Conservation (phyloP, 2,329 filamentous ascomycete species). For the Fusarium sp. region DNA sequence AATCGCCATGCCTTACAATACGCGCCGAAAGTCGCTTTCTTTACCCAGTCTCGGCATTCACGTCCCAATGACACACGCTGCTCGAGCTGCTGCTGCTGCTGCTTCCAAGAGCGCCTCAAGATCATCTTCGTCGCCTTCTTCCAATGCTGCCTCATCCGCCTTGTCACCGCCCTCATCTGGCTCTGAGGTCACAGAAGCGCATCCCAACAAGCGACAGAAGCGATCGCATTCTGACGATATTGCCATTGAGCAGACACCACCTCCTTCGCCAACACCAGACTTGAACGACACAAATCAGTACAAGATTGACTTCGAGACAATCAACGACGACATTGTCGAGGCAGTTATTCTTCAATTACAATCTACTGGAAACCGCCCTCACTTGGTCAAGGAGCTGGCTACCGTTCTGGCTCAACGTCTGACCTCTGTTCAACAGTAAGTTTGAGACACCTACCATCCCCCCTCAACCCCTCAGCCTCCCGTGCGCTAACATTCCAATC, state of each 20-base stretch:
- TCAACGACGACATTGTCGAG: slow-evolving; percentile 96
- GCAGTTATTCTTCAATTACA: slow-evolving; percentile 89
- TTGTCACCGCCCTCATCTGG: slow-evolving; percentile 48
- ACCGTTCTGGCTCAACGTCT: slow-evolving; percentile 80
- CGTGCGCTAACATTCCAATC: slow-evolving; percentile 45
- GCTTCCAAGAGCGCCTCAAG: slow-evolving; percentile 55
- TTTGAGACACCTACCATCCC: slow-evolving; percentile 41
- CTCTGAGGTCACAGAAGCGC: slow-evolving; percentile 49
- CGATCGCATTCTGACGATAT: slow-evolving; percentile 84
- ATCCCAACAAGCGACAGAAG: slow-evolving; percentile 77
- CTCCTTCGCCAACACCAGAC: slow-evolving; percentile 52
- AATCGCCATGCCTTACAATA: slow-evolving; percentile 87
- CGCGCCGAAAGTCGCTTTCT: slow-evolving; percentile 93
- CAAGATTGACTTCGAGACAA: slow-evolving; percentile 75
- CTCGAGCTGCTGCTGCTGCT: slow-evolving; percentile 64
- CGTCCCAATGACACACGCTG: slow-evolving; percentile 74
- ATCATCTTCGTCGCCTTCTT: slow-evolving; percentile 41
- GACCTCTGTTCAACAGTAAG: slow-evolving; percentile 91
- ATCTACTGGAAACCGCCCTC: slow-evolving; percentile 89
- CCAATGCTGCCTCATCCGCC: slow-evolving; percentile 45
- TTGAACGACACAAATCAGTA: slow-evolving; percentile 41
- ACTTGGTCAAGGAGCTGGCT: slow-evolving; percentile 93
- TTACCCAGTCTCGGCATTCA: slow-evolving; percentile 93
- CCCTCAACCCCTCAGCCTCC: slow-evolving; percentile 23
- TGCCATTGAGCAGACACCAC: slow-evolving; percentile 81